These are phyloP conservation scores for Cordyceps fumosorosea DNA, from an alignment of 2,329 filamentous ascomycete species.

Conservation along the genomic window DNA sequence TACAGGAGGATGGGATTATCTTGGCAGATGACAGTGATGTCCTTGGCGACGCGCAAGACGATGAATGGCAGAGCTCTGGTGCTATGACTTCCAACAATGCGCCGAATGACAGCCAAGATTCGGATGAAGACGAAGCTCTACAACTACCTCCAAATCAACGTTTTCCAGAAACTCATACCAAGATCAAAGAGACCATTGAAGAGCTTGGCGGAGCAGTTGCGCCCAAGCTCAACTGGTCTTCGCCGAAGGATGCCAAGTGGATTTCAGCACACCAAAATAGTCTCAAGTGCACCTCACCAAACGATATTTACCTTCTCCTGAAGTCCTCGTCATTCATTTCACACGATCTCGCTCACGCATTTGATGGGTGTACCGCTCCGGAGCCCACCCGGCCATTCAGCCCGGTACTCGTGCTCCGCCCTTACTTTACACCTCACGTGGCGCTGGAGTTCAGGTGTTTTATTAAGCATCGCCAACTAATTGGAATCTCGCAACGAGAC, in stretches of 20 bases:
- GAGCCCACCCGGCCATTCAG: slow-evolving; percentile 45
- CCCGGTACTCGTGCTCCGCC: slow-evolving; percentile 78
- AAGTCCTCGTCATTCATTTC: slow-evolving; percentile 94
- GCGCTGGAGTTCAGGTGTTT: slow-evolving; percentile 95
- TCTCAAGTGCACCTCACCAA: slow-evolving; percentile 80
- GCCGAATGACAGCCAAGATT: slow-evolving; percentile 44
- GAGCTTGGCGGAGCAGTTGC: slow-evolving; percentile 80
- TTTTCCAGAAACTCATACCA: slow-evolving; percentile 66
- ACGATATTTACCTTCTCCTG: slow-evolving; percentile 87
- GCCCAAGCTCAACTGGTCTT: slow-evolving; percentile 96
- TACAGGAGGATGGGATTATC: slow-evolving; percentile 87
- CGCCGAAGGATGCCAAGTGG: slow-evolving; percentile 92
- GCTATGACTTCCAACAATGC: slow-evolving; percentile 20
- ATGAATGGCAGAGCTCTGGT: slow-evolving; percentile 38
- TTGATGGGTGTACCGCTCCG: slow-evolving; percentile 57
- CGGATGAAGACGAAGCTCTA: slow-evolving; percentile 39
- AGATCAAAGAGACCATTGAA: slow-evolving; percentile 69
- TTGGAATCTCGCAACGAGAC: slow-evolving; percentile 84
- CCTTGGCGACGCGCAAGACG: slow-evolving; percentile 47
- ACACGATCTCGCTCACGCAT: slow-evolving; percentile 89
- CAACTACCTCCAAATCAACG: slow-evolving; percentile 45
- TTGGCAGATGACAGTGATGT: slow-evolving; percentile 62
- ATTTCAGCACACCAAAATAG: slow-evolving; percentile 80
- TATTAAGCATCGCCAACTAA: slow-evolving; percentile 71
- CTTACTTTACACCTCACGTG: slow-evolving; percentile 83